phyloP scores from a whole-genome alignment of 306 rosid species.

The Fragaria iinumae region DNA sequence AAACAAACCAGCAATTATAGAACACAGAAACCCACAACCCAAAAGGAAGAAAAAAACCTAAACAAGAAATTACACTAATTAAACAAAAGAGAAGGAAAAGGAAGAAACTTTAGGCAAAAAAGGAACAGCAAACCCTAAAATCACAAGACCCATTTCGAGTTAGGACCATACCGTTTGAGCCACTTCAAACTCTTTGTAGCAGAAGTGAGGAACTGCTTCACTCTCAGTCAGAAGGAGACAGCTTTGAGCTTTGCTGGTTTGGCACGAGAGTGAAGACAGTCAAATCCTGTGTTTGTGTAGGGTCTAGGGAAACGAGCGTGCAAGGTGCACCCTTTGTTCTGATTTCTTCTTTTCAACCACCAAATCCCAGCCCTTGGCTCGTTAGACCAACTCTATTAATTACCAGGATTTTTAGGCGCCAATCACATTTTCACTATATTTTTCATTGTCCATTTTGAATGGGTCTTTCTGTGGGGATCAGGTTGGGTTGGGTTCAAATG shows the following conservation, averaged over 20 bases:
- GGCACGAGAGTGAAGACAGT: not conserved
- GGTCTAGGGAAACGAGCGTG: not conserved
- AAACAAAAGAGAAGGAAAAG: not conserved
- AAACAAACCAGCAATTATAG: not conserved
- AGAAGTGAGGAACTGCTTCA: not conserved
- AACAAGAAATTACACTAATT: not conserved
- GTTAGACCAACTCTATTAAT: not conserved
- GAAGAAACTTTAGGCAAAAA: not conserved
- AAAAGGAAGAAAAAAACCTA: not conserved
- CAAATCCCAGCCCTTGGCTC: not conserved
- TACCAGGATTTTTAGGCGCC: conserved; percentile 7
- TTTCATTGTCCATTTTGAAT: not conserved
- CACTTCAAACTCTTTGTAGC: not conserved
- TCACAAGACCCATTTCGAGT: not conserved
- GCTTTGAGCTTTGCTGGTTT: not conserved
- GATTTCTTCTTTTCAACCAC: not conserved
- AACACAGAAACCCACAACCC: not conserved
- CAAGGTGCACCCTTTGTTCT: not conserved
- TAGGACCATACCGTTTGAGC: not conserved
- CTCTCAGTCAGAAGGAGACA: not conserved
- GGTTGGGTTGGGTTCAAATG: no score
- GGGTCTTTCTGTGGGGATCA: not conserved
- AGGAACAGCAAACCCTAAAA: not conserved
- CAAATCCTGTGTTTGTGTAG: not conserved
- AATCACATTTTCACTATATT: not conserved